Conservation (phyloP, 257 asterid genomes). For the Scutellaria barbata region DNA sequence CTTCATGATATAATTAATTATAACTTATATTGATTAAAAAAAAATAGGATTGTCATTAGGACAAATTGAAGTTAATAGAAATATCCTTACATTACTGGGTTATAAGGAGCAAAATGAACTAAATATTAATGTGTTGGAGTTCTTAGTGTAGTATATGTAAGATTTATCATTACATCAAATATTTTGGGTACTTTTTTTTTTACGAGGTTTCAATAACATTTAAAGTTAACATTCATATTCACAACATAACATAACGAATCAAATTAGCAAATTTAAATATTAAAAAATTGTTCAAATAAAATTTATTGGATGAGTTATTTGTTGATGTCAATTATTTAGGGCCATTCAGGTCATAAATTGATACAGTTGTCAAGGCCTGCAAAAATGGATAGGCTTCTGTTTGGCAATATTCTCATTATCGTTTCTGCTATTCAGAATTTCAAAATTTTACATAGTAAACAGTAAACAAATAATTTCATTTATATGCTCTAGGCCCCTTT, state of each 20-base stretch:
- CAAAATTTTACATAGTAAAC: slow-evolving; percentile 32
- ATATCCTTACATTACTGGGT: too few relatives aligned
- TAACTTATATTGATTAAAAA: too few relatives aligned
- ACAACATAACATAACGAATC: not conserved
- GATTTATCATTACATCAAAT: too few relatives aligned
- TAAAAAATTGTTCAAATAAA: not conserved
- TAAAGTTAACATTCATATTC: too few relatives aligned
- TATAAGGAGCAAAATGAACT: not conserved
- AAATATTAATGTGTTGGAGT: too few relatives aligned
- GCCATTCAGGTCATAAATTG: slow-evolving; percentile 22
- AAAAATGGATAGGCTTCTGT: slow-evolving; percentile 27
- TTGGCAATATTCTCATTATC: slow-evolving; percentile 30
- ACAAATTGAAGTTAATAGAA: too few relatives aligned
- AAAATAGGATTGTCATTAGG: too few relatives aligned
- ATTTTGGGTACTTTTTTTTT: too few relatives aligned
- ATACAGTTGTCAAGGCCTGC: slow-evolving; percentile 29
- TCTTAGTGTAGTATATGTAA: too few relatives aligned
- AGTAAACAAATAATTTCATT: slow-evolving; percentile 40
- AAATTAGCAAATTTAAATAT: not conserved
- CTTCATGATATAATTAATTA: too few relatives aligned
- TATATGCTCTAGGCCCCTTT: slow-evolving; percentile 35
- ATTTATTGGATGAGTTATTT: not conserved
- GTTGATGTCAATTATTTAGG: not conserved
- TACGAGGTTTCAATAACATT: too few relatives aligned
- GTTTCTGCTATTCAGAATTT: slow-evolving; percentile 8